These are phyloP conservation scores for Sanghuangporus baumii DNA, from an alignment of 1,284 basidiomycete species.

Conservation along the genomic window DNA sequence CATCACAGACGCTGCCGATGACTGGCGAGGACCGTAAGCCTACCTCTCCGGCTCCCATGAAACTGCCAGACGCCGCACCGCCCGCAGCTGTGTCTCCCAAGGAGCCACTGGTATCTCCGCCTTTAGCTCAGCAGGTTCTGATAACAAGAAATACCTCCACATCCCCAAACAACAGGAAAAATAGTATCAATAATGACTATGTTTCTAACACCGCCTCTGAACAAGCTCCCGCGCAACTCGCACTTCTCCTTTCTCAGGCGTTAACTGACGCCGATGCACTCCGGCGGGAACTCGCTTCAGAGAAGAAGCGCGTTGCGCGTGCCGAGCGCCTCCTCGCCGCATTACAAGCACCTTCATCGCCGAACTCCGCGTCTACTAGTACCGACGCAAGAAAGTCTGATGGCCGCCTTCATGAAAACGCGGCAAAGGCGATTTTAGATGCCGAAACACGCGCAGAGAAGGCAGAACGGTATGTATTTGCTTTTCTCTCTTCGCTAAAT, in stretches of 20 bases:
- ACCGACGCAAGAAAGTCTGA: not conserved
- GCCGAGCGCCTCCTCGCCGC: slow-evolving; percentile 44
- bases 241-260: slow-evolving; percentile 14
- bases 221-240: slow-evolving; percentile 14
- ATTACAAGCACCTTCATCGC: slow-evolving; percentile 20
- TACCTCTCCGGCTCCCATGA: not conserved
- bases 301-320: slow-evolving; percentile 41
- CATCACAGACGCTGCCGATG: not conserved
- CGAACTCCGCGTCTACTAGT: not conserved
- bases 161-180: not conserved
- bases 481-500: slow-evolving; percentile 28
- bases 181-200: not conserved
- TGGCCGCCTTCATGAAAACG: slow-evolving; percentile 16
- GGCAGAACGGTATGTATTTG: slow-evolving; percentile 38
- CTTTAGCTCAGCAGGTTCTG: not conserved
- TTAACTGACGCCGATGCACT: slow-evolving; percentile 15
- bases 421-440: slow-evolving; percentile 35
- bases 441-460: slow-evolving; percentile 43
- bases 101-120: not conserved
- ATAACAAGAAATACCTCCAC: not conserved
- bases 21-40: not conserved
- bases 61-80: not conserved
- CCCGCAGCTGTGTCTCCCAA: not conserved
- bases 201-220: not conserved
- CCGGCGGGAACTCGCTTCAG: slow-evolving; percentile 6